Conservation (phyloP, 2,329 filamentous ascomycete species). For the Dendryphion nanum region DNA sequence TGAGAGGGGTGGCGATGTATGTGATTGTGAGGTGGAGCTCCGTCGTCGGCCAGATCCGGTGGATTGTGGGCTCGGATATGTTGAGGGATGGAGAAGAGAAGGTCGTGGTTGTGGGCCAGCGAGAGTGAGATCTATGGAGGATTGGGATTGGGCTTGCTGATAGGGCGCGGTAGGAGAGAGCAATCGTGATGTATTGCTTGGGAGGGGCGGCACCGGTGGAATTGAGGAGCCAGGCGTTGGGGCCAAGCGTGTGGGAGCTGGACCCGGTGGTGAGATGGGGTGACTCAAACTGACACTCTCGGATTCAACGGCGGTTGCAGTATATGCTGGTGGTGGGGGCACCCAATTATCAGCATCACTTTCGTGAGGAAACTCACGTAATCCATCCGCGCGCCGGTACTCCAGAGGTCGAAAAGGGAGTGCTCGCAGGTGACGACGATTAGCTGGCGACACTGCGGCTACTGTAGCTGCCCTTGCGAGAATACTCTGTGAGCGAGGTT, state of each 20-base stretch:
- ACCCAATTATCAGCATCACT: slow-evolving; percentile 89
- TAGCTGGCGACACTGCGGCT: slow-evolving; percentile 67
- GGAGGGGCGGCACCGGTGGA: slow-evolving; percentile 24
- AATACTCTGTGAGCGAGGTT: slow-evolving; percentile 40
- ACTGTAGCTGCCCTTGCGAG: slow-evolving; percentile 45
- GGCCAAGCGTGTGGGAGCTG: slow-evolving; percentile 10
- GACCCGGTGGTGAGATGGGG: slow-evolving; percentile 28
- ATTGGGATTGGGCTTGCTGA: slow-evolving; percentile 19
- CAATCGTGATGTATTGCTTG: slow-evolving; percentile 16
- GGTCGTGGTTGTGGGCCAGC: slow-evolving; percentile 15
- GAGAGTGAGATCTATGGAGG: slow-evolving; percentile 23
- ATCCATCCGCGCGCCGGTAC: slow-evolving; percentile 68
- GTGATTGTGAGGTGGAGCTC: slow-evolving; percentile 14
- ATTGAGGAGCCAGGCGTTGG: slow-evolving; percentile 9
- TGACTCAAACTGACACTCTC: slow-evolving; percentile 39
- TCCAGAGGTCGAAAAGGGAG: slow-evolving; percentile 56
- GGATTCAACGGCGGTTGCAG: slow-evolving; percentile 53
- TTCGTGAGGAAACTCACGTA: slow-evolving; percentile 75
- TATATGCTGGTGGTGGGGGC: slow-evolving; percentile 79
- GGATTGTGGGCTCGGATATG: slow-evolving; percentile 30
- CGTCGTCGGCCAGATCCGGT: slow-evolving; percentile 18
- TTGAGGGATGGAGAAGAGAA: slow-evolving; percentile 33
- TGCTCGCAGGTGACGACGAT: slow-evolving; percentile 62
- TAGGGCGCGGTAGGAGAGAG: slow-evolving; percentile 18
- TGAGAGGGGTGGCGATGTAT: background rate